phyloP scores from a whole-genome alignment of 345 rosid species.

The Salix udensis region DNA sequence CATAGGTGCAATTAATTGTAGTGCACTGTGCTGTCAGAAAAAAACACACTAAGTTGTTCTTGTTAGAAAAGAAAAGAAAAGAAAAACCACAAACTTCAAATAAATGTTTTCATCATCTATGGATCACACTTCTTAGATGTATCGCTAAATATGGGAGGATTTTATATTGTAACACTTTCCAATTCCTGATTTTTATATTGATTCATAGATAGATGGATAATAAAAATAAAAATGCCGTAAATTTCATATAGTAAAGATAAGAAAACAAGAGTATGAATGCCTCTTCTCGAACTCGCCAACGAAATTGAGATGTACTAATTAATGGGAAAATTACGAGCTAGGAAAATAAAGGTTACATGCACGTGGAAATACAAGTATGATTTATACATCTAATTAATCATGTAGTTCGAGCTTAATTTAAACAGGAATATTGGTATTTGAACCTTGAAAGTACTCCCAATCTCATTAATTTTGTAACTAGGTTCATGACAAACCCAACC shows the following conservation, averaged over 20 bases:
- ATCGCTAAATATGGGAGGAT: not conserved
- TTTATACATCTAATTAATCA: not conserved
- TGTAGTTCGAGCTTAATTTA: not conserved
- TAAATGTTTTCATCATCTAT: not conserved
- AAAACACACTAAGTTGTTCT: not conserved
- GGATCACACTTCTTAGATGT: not conserved
- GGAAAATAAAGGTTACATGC: not conserved
- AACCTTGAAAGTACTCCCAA: not conserved
- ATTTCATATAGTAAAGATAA: not conserved
- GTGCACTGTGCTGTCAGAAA: too few species aligned
- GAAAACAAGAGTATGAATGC: not conserved
- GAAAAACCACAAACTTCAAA: not conserved
- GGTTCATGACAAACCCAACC: not conserved
- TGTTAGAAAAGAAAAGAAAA: not conserved
- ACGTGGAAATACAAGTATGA: not conserved
- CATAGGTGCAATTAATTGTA: too few species aligned
- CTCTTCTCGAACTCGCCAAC: not conserved
- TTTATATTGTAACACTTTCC: not conserved
- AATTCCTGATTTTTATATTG: not conserved
- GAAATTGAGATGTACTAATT: not conserved
- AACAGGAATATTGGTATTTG: not conserved
- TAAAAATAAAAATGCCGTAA: not conserved
- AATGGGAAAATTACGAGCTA: not conserved
- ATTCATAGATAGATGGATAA: not conserved
- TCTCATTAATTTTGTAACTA: not conserved